phyloP scores from a whole-genome alignment of 2,329 filamentous ascomycete species.

The Davidsoniella australis region DNA sequence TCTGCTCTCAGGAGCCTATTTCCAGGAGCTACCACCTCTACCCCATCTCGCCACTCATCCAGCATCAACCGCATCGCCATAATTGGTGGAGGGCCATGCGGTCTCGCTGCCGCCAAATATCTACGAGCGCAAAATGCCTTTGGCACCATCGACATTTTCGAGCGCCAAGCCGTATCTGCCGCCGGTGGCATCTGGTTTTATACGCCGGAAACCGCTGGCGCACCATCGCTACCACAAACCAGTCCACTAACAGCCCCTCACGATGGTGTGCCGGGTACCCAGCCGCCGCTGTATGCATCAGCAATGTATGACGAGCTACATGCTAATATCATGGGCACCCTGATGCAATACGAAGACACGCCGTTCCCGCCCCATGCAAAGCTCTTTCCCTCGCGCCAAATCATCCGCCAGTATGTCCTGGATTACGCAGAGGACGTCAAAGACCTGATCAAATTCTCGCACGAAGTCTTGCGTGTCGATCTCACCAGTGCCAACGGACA shows the following conservation, averaged over 20 bases:
- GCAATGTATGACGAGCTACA: conserved; percentile 71
- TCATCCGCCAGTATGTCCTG: conserved; percentile 58
- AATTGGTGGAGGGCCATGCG: conserved; percentile 68
- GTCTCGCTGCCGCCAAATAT: conserved; percentile 66
- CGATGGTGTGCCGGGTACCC: conserved; percentile 17
- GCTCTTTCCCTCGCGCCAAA: conserved; percentile 57
- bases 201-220: conserved; percentile 31
- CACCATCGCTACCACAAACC: conserved; percentile 48
- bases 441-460: conserved; percentile 50
- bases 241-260: conserved; percentile 47
- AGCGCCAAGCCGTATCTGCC: conserved; percentile 47
- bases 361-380: conserved; percentile 45
- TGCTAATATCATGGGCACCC: conserved; percentile 65
- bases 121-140: conserved; percentile 53
- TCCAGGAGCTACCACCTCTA: not conserved
- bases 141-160: conserved; percentile 56
- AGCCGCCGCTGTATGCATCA: conserved; percentile 51
- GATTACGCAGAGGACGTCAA: conserved; percentile 53
- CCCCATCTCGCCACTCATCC: conserved; percentile 20
- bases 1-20: not conserved
- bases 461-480: conserved; percentile 46
- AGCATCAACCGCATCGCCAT: conserved; percentile 50
- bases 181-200: conserved; percentile 84
- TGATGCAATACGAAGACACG: conserved; percentile 68
- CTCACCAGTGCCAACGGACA: conserved; percentile 15